These are phyloP conservation scores for Acer negundo DNA, from an alignment of 345 rosid genomes.

Conservation along the genomic window DNA sequence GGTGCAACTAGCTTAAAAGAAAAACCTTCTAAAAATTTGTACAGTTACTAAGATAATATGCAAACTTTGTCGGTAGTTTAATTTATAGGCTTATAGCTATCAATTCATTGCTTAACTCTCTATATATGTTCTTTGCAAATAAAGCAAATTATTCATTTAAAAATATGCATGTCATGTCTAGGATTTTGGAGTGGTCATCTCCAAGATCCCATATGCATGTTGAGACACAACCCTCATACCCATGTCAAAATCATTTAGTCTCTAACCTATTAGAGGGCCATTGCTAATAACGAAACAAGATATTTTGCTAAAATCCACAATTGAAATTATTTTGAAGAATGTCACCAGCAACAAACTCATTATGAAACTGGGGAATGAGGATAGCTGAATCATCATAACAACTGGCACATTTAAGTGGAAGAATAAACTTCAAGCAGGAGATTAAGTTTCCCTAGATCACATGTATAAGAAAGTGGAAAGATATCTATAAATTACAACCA, in stretches of 20 bases:
- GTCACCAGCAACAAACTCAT: neutral
- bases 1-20: neutral
- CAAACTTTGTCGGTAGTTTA: neutral
- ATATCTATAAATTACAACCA: neutral
- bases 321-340: neutral
- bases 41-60: neutral
- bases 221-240: neutral
- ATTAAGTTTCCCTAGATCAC: neutral
- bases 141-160: neutral
- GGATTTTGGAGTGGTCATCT: neutral
- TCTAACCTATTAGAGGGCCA: neutral
- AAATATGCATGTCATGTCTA: neutral
- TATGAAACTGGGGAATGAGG: neutral
- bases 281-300: neutral
- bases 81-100: neutral
- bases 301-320: neutral
- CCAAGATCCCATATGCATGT: neutral
- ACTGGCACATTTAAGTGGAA: too few species aligned
- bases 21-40: neutral
- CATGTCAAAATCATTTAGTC: neutral
- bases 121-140: neutral
- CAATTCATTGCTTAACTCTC: neutral
- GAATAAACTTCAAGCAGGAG: too few species aligned
- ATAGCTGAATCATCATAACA: too few species aligned
- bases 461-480: neutral